phyloP scores from a whole-genome alignment of 2,329 filamentous ascomycete genomes.

The Fusarium falciforme region DNA sequence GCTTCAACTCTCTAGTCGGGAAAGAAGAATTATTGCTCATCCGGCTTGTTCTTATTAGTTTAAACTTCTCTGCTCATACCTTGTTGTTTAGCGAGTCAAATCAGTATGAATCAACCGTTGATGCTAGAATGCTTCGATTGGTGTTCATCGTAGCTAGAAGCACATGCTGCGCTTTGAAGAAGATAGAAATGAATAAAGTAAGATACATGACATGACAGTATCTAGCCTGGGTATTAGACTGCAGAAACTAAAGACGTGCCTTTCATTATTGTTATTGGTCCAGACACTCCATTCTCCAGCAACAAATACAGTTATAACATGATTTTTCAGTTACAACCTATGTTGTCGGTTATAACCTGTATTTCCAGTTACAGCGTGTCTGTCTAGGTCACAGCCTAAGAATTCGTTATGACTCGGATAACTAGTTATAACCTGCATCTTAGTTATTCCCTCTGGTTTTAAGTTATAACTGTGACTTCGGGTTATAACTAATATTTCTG shows the following conservation, averaged over 20 bases:
- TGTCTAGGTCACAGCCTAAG: not conserved
- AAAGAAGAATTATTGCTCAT: slow-evolving; percentile 32
- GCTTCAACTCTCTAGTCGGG: slow-evolving; percentile 15
- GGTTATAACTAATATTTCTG: not conserved
- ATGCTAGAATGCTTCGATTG: slow-evolving; percentile 23
- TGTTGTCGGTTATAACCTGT: not conserved
- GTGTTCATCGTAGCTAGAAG: slow-evolving; percentile 10
- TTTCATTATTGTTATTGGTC: not conserved
- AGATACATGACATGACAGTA: slow-evolving; percentile 2
- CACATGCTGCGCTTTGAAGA: slow-evolving; percentile 9
- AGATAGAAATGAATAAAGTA: slow-evolving; percentile 17
- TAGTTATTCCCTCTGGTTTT: not conserved
- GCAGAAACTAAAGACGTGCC: not conserved
- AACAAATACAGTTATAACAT: not conserved
- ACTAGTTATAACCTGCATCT: not conserved
- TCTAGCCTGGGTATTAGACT: not conserved
- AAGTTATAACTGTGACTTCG: not conserved
- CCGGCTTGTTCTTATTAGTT: slow-evolving; percentile 22
- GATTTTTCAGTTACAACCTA: not conserved
- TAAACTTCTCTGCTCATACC: slow-evolving; percentile 33
- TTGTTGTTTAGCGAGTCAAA: slow-evolving; percentile 30
- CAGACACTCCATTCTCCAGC: not conserved
- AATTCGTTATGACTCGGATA: not conserved
- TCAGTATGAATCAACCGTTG: slow-evolving; percentile 37
- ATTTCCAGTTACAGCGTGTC: not conserved